Evolutionary conservation across 1,284 basidiomycete genomes (phyloP), one percentile per base, ranked within the genome.

Genomic region (Cystobasidium pallidum): DNA sequence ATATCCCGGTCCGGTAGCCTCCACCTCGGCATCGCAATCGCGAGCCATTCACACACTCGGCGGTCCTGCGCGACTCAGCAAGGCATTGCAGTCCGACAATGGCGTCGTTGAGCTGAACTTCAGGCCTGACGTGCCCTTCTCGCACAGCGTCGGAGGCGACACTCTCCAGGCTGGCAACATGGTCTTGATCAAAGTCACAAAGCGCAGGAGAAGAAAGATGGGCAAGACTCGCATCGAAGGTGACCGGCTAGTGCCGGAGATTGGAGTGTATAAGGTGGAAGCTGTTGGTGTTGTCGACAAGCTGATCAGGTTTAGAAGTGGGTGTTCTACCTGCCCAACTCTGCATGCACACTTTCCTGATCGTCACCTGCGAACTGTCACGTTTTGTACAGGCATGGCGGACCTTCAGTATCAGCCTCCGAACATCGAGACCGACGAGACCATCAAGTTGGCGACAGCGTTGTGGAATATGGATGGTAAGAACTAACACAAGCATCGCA

Each of bases 261-360:
- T 84, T 30, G 91, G 91, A 4, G 88, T 94, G 76, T 98, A 92
- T 80, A 89, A 86, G 0, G 85, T 89, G 4, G 87, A 92, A 75
- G 85, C 89, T 0, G 80, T 92, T 0, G 95, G 94, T 0, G 82
- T 89, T 17, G 85, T 91, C 24, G 84, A 87, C 0, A 91, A 90
- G 81, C 92, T 92, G 0, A 89, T 89, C 45, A 86, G 95, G 51
- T 98, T 98, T 82, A 86, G 94, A 81, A 89, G 93, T 94, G 77
- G 21, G 66, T 57, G n/a, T n/a, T n/a, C n/a, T n/a, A n/a, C n/a
- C n/a, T n/a, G n/a, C n/a, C n/a, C n/a, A n/a, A n/a, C n/a, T n/a
- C n/a, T n/a, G n/a, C n/a, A n/a, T n/a, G n/a, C n/a, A n/a, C n/a
- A n/a, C n/a, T n/a, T n/a, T n/a, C n/a, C n/a, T n/a, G n/a, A n/a